Evolutionary conservation across 495 filamentous ascomycete species (phyloP).

Genomic region (Daldinia loculata): DNA sequence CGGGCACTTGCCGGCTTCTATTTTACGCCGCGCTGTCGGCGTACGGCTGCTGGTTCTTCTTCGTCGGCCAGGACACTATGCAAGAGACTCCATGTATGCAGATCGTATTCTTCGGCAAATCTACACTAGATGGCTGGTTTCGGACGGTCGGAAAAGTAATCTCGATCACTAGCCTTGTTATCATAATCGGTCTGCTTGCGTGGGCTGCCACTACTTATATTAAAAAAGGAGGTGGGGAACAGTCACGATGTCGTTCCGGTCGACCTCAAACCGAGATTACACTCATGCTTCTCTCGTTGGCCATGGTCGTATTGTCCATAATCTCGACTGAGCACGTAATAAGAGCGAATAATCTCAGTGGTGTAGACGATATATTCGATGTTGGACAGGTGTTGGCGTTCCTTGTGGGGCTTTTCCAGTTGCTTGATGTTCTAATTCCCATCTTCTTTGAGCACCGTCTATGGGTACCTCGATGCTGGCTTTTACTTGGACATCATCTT

Average conservation of each 20-base stretch:
- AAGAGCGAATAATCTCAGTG: constrained; percentile 15
- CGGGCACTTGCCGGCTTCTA: constrained; percentile 15
- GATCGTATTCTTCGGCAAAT: constrained; percentile 25
- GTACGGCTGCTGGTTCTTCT: constrained; percentile 41
- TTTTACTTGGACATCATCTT: constrained; percentile 22
- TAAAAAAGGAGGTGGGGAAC: background rate
- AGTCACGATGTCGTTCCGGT: background rate
- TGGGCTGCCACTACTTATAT: constrained; percentile 7
- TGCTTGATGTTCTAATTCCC: constrained; percentile 14
- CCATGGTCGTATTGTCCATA: constrained; percentile 28
- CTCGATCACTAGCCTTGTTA: constrained; percentile 10
- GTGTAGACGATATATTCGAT: constrained; percentile 15
- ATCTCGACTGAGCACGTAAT: constrained; percentile 29
- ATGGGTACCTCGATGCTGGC: constrained; percentile 26
- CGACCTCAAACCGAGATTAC: constrained; percentile 31
- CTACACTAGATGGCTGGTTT: constrained; percentile 32
- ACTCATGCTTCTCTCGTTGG: constrained; percentile 28
- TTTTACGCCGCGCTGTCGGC: constrained; percentile 35
- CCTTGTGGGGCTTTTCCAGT: constrained; percentile 27
- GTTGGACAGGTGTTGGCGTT: constrained; percentile 34
- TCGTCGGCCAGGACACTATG: constrained; percentile 23
- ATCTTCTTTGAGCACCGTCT: constrained; percentile 11
- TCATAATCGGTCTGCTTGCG: constrained; percentile 3
- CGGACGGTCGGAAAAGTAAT: constrained; percentile 26
- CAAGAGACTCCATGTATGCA: constrained; percentile 1